Evolutionary conservation across 306 rosid genomes (phyloP).

Genomic region (Gillenia trifoliata): DNA sequence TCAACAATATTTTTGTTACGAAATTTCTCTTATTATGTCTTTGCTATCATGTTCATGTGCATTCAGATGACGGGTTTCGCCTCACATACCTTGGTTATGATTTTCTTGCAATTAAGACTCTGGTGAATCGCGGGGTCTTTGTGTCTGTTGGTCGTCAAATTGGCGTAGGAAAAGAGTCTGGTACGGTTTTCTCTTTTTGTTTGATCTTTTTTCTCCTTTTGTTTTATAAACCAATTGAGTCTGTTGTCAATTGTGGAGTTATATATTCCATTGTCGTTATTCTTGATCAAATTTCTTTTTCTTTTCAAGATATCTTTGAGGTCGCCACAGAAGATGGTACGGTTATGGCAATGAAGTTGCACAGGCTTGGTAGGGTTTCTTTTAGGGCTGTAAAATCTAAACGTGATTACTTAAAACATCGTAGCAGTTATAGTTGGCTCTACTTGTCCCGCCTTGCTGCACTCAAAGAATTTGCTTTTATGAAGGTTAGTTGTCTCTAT

Average conservation of each 20-base stretch:
- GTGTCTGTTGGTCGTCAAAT: slow-evolving; percentile 85
- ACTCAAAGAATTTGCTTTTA: slow-evolving; percentile 82
- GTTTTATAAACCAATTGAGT: too few species aligned
- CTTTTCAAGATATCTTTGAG: slow-evolving; percentile 77
- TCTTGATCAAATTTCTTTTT: slow-evolving; percentile 11
- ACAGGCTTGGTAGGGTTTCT: slow-evolving; percentile 88
- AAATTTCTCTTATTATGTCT: not conserved
- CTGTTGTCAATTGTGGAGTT: not conserved
- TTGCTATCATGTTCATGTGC: slow-evolving; percentile 21
- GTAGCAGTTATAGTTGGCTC: slow-evolving; percentile 84
- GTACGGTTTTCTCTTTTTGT: slow-evolving; percentile 24
- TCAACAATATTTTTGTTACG: too few species aligned
- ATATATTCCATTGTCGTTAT: not conserved
- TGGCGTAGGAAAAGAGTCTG: slow-evolving; percentile 97
- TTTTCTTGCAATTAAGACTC: slow-evolving; percentile 88
- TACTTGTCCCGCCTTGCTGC: slow-evolving; percentile 95
- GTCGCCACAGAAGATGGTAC: slow-evolving; percentile 90
- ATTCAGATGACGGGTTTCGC: slow-evolving; percentile 87
- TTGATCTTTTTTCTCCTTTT: not conserved
- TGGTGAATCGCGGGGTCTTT: slow-evolving; percentile 89
- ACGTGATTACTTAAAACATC: slow-evolving; percentile 91
- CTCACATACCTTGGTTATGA: slow-evolving; percentile 95
- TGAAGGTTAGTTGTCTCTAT: slow-evolving; percentile 52
- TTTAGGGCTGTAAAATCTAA: slow-evolving; percentile 90
- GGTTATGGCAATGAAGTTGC: slow-evolving; percentile 75